Evolutionary conservation across 2,329 filamentous ascomycete species (phyloP), one percentile per base, ranked within the genome.

Genomic region (Colletotrichum liaoningense): DNA sequence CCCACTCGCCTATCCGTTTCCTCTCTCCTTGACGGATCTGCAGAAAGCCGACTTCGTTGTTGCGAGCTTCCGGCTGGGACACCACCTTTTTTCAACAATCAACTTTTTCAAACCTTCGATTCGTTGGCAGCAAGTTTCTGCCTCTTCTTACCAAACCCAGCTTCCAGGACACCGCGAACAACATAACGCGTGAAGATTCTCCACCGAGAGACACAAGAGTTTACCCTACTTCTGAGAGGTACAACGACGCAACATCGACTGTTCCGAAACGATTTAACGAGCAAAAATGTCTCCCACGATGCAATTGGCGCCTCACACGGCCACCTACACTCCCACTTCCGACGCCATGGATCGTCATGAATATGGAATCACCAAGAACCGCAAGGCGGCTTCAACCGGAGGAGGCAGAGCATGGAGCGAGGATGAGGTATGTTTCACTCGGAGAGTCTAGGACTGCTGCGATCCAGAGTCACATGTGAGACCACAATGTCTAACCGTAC

Each of bases 391-490:
- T 26, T 91, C 93, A 73, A 93, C 92, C 63, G 93, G 93, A 76
- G 93, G 93, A 77, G 93, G 93, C 78, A 89, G 94, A 81, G 93
- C 93, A 70, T 96, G 94, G 94, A 95, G 93, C 75, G 94, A 95
- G 81, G 93, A 95, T 82, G 94, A 95, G 91, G 93, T 95, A 87
- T 65, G 67, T 64, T 24, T 42, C 19, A 16, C 54, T 16, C 60
- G 30, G 30, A 52, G 22, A 28, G 42, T 49, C 35, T 66, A 56
- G 35, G 60, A 42, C 38, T 19, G 49, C 38, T 52, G 11, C 46
- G 5, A 5, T 19, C 22, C 33, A 49, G 19, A 49, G 26, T 64
- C 30, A 42, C 49, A 28, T 16, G 22, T 33, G 28, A 22, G 19
- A 62, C 14, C 14, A 49, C 14, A 49, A n/a, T 57, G 9, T 60